Base-by-base conservation (phyloP, 768 basidiomycete genomes). In the Clathrus columnatus region DNA sequence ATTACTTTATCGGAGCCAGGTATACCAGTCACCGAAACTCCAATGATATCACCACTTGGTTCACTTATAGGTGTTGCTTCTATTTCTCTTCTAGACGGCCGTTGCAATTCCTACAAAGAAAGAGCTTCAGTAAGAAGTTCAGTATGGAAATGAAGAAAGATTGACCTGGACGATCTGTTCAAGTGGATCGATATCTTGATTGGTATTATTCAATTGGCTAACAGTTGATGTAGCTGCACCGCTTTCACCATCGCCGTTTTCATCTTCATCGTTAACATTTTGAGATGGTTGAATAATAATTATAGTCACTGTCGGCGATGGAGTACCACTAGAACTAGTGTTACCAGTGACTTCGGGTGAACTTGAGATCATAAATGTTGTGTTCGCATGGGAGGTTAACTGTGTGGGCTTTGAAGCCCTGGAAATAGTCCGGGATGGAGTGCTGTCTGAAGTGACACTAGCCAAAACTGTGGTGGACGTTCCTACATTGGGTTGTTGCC, bases 221-320 rank as follows among this genome's bases (percentile, higher is more conserved):
- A 42, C 18, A 11, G 18, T 11, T 42, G 41, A 42, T 42, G 41
- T 42, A 42, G 41, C 14, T 24, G 36, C 24, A 43, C 48, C 21
- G 11, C 46, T 18, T 47, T 51, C 27, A 50, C 47, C 32, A 32
- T 30, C 51, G 18, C 60, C 56, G 24, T 61, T 59, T 23, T 62
- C 58, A 21, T 61, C 61, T 36, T 61, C 55, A 16, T 53, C 58
- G 0, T 62, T 60, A 17, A 60, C 59, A 17, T 59, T n/a, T n/a
- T n/a, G n/a, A 20, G 46, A 28, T 28, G 21, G 16, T 20, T 36
- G 36, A 45, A 56, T 27, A 11, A 24, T 24, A 48, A 48, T 48
- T 28, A 28, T 47, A 18, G 46, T 23, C 14, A 20, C 28, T 50
- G 49, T 26, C 16, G 49, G 49, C 46, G 10, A 29, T 4, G 20